Evolutionary conservation across 352 stramenopile species (phyloP).

Genomic region (Phytophthora meadii): DNA sequence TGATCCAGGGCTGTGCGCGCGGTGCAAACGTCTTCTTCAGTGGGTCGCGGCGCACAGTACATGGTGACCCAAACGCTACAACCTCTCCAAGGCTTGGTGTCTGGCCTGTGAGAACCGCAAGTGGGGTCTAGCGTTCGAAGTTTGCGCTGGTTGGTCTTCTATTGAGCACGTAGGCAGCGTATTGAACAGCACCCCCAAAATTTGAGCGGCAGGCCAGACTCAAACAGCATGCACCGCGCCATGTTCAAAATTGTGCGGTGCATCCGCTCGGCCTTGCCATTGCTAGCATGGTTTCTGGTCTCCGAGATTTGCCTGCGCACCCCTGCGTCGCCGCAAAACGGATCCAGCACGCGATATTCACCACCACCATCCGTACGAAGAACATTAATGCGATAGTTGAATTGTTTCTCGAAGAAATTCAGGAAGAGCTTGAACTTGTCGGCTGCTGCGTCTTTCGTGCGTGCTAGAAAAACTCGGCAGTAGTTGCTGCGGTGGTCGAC

Average conservation of each 20-base stretch:
- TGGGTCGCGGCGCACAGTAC: conserved; percentile 1
- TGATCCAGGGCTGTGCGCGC: background rate
- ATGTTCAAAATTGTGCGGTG: conserved; percentile 34
- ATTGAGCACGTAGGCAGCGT: conserved; percentile 28
- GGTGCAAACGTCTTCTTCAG: background rate
- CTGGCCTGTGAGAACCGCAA: background rate
- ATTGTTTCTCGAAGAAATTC: too few relatives aligned
- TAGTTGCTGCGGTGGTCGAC: too few relatives aligned
- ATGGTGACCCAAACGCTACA: background rate
- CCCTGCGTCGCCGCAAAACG: too few relatives aligned
- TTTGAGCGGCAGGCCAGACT: conserved; percentile 10
- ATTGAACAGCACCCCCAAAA: conserved; percentile 35
- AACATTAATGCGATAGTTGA: too few relatives aligned
- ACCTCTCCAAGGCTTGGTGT: background rate
- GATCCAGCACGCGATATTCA: too few relatives aligned
- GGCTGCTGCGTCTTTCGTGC: too few relatives aligned
- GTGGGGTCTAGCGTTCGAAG: background rate
- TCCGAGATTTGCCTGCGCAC: conserved; percentile 24
- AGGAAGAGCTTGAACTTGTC: too few relatives aligned
- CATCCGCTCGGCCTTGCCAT: conserved; percentile 43
- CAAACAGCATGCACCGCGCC: conserved; percentile 20
- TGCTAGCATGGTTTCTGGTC: conserved; percentile 22
- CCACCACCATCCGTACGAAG: too few relatives aligned
- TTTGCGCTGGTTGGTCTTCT: background rate
- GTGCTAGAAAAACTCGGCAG: too few relatives aligned